These are phyloP conservation scores for Vaccinium darrowii DNA, from an alignment of 148 eudicot species.

Conservation along the genomic window DNA sequence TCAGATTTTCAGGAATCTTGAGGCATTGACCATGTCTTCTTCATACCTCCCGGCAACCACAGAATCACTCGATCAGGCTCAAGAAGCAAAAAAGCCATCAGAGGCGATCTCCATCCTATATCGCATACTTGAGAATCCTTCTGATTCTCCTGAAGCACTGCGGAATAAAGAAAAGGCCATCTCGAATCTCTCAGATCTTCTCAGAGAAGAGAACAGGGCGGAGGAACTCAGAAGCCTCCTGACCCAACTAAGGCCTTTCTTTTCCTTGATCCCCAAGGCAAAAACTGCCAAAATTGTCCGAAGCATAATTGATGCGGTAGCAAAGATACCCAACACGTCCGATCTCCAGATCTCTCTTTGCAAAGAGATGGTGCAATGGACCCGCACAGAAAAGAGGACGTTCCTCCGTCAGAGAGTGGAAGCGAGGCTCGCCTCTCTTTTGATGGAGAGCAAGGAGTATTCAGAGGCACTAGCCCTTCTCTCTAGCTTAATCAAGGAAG, in stretches of 20 bases:
- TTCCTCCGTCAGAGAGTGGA: constrained; percentile 41
- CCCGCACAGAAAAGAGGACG: constrained; percentile 37
- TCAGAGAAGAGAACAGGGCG: constrained; percentile 29
- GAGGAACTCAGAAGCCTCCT: constrained; percentile 37
- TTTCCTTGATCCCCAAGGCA: constrained; percentile 39
- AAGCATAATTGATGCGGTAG: constrained; percentile 33
- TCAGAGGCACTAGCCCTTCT: constrained; percentile 37
- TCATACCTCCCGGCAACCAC: constrained; percentile 38
- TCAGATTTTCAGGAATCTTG: constrained; percentile 9
- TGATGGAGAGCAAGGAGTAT: constrained; percentile 45
- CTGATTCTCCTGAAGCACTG: constrained; percentile 36
- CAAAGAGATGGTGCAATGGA: constrained; percentile 41
- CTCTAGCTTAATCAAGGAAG: constrained; percentile 37
- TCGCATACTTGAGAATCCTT: constrained; percentile 31
- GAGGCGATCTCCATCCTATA: constrained; percentile 37
- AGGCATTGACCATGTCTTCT: constrained; percentile 28
- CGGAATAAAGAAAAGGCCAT: constrained; percentile 38
- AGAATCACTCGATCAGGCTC: constrained; percentile 34
- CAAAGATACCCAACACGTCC: constrained; percentile 38
- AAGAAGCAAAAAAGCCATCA: constrained; percentile 33
- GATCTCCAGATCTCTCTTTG: constrained; percentile 45
- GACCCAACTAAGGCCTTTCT: constrained; percentile 41
- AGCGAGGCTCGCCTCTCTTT: constrained; percentile 41
- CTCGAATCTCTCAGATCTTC: constrained; percentile 33
- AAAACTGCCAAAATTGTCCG: constrained; percentile 45